Conservation (phyloP, 2,329 filamentous ascomycete genomes). For the Capronia coronata region DNA sequence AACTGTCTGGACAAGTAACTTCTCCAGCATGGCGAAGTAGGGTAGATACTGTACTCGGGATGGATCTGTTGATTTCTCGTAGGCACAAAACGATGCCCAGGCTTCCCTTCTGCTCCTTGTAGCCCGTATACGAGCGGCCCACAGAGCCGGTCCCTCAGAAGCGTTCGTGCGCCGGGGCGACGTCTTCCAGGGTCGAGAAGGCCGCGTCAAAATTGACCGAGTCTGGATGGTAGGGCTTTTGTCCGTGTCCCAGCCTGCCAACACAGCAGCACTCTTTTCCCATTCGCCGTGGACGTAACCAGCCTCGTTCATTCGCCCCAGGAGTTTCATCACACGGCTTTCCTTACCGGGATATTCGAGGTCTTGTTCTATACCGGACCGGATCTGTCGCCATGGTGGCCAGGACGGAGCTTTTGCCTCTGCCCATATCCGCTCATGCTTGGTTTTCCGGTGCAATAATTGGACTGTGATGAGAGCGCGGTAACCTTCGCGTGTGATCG, state of each 20-base stretch:
- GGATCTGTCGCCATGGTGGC: slow-evolving; percentile 61
- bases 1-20: slow-evolving; percentile 42
- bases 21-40: slow-evolving; percentile 53
- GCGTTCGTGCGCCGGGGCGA: slow-evolving; percentile 9
- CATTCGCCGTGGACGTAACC: slow-evolving; percentile 49
- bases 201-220: slow-evolving; percentile 39
- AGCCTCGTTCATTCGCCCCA: slow-evolving; percentile 53
- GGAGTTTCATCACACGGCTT: slow-evolving; percentile 51
- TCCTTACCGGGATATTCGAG: slow-evolving; percentile 51
- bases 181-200: slow-evolving; percentile 22
- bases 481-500: slow-evolving; percentile 54
- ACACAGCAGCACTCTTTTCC: slow-evolving; percentile 50
- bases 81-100: slow-evolving; percentile 58
- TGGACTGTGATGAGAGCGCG: slow-evolving; percentile 51
- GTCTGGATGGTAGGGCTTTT: slow-evolving; percentile 58
- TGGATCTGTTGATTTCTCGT: slow-evolving; percentile 38
- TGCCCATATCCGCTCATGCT: slow-evolving; percentile 52
- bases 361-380: slow-evolving; percentile 53
- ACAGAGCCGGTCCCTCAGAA: slow-evolving; percentile 36
- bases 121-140: slow-evolving; percentile 53
- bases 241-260: slow-evolving; percentile 59
- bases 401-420: slow-evolving; percentile 54
- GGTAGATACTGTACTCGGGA: slow-evolving; percentile 29
- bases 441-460: slow-evolving; percentile 52
- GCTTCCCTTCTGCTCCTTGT: slow-evolving; percentile 58